These are phyloP conservation scores for Pleurotus giganteus DNA, from an alignment of 768 basidiomycete genomes.

Conservation along the genomic window DNA sequence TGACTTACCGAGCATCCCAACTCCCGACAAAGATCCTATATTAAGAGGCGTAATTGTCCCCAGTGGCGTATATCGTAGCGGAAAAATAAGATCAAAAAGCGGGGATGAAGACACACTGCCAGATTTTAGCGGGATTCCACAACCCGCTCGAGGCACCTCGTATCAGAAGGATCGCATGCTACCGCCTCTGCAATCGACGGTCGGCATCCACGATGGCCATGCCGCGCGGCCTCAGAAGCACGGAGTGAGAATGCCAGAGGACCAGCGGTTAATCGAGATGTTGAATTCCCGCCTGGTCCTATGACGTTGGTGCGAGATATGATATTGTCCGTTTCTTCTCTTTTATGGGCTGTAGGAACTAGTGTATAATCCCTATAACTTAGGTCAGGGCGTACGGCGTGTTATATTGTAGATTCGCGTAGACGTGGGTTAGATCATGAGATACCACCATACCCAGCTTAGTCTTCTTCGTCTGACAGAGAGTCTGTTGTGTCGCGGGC, in stretches of 20 bases:
- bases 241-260: conserved; percentile 47
- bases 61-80: conserved; percentile 42
- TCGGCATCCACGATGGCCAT: conserved; percentile 27
- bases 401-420: neutral
- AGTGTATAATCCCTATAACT: neutral
- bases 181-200: conserved; percentile 40
- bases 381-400: neutral
- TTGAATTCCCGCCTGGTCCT: conserved; percentile 38
- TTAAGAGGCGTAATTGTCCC: conserved; percentile 45
- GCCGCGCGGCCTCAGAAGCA: conserved; percentile 25
- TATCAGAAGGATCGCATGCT: conserved; percentile 25
- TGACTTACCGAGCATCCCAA: conserved; percentile 45
- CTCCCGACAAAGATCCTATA: conserved; percentile 42
- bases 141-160: conserved; percentile 14
- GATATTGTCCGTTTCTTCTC: neutral
- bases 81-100: conserved; percentile 39
- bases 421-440: neutral
- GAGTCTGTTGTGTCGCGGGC: conserved; percentile 50
- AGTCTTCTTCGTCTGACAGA: conserved; percentile 64
- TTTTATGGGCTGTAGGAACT: neutral
- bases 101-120: conserved; percentile 27
- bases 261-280: conserved; percentile 60
- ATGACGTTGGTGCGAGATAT: neutral
- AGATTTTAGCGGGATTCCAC: neutral
- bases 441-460: conserved; percentile 12